Evolutionary conservation across 129 eudicot species (phyloP).

Genomic region (Flaveria bidentis): DNA sequence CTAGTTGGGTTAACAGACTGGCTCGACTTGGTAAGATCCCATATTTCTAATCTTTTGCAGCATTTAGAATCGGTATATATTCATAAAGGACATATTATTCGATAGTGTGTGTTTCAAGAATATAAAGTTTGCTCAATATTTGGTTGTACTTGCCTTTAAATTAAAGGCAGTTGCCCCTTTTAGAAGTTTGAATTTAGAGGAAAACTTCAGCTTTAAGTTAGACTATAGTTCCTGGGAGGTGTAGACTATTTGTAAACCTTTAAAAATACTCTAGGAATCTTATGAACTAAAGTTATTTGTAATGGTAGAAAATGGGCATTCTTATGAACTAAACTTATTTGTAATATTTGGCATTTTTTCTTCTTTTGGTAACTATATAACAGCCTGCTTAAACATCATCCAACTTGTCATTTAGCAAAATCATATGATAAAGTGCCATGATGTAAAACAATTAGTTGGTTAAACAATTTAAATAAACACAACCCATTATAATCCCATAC

Average conservation of each 20-base stretch:
- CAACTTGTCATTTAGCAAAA: no score
- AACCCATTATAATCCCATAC: not conserved
- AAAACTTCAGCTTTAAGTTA: conserved; percentile 27
- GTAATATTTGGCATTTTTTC: no score
- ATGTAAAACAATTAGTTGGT: not conserved
- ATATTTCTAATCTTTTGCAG: conserved; percentile 9
- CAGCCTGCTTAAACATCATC: no score
- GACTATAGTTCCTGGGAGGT: not conserved
- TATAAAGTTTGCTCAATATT: conserved; percentile 5
- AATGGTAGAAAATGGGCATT: not conserved
- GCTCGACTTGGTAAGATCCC: conserved; percentile 82
- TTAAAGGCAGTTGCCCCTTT: conserved; percentile 29
- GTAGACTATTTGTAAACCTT: not conserved
- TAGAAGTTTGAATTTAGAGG: conserved; percentile 12
- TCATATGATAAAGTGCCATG: not conserved
- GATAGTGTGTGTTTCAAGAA: conserved; percentile 19
- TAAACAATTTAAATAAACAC: not conserved
- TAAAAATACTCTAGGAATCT: conserved; percentile 14
- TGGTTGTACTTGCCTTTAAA: conserved; percentile 30
- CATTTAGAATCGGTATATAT: not conserved
- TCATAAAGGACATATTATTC: not conserved
- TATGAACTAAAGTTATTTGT: conserved; percentile 6
- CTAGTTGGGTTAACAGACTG: conserved; percentile 89
- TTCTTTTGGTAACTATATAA: no score
- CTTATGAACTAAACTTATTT: no score